Conservation (phyloP, 305 asterid genomes). For the Fraxinus angustifolia region DNA sequence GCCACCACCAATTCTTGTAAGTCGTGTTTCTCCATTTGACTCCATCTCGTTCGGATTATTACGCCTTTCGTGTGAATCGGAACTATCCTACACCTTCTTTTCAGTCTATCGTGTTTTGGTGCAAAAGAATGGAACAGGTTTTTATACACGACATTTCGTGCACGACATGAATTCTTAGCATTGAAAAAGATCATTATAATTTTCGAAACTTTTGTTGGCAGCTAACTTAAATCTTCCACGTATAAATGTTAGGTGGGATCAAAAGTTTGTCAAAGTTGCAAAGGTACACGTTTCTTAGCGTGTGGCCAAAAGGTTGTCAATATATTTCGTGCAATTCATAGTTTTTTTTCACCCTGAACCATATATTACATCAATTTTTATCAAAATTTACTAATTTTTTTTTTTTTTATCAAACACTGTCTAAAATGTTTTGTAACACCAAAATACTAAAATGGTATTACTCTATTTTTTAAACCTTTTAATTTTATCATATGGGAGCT, state of each 20-base stretch:
- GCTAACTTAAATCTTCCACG: background rate
- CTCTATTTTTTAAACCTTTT: too few species aligned
- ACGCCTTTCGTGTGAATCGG: background rate
- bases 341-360: too few species aligned
- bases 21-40: background rate
- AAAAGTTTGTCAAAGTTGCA: background rate
- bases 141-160: constrained; percentile 14
- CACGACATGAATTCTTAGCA: background rate
- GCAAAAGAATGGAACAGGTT: background rate
- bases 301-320: background rate
- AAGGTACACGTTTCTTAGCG: background rate
- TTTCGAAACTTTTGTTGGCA: background rate
- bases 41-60: background rate
- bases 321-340: too few species aligned
- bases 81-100: background rate
- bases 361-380: too few species aligned
- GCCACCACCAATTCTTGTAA: background rate
- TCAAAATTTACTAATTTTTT: too few species aligned
- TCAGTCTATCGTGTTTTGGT: background rate
- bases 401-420: too few species aligned
- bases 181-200: background rate
- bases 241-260: constrained; percentile 13
- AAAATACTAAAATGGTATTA: too few species aligned
- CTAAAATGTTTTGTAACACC: too few species aligned
- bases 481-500: too few species aligned